These are phyloP conservation scores for Ganoderma resinaceum DNA, from an alignment of 1,284 basidiomycete genomes.

Conservation along the genomic window DNA sequence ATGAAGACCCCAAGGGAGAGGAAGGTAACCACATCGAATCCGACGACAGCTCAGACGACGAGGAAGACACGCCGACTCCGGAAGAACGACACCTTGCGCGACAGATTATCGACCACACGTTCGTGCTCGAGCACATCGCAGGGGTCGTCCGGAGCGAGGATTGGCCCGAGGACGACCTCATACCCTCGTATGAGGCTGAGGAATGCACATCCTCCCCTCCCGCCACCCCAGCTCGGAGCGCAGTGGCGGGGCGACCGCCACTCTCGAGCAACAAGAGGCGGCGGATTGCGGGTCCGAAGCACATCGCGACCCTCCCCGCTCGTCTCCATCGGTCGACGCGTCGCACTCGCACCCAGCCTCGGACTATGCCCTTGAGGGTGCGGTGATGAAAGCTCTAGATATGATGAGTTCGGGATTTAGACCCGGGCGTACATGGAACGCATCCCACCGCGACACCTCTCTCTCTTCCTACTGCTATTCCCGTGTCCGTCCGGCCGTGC, in stretches of 20 bases:
- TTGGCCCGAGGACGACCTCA: background rate
- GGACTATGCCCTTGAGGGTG: background rate
- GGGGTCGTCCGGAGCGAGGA: background rate
- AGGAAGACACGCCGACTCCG: background rate
- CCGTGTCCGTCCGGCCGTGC: too few species aligned
- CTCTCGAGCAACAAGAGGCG: slow-evolving; percentile 2
- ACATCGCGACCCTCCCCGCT: background rate
- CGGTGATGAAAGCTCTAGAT: background rate
- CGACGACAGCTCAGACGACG: background rate
- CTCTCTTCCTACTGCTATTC: background rate
- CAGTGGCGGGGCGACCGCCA: too few species aligned
- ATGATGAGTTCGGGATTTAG: too few species aligned
- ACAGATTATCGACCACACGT: background rate
- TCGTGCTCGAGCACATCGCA: background rate
- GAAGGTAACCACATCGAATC: background rate
- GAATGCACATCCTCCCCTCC: background rate
- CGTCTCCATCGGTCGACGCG: background rate
- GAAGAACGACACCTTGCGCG: background rate
- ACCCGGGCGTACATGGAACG: too few species aligned
- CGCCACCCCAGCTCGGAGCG: background rate
- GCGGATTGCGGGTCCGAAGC: background rate
- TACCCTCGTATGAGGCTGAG: background rate
- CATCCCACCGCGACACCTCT: background rate
- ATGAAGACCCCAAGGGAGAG: background rate
- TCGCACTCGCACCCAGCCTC: background rate